These are phyloP conservation scores for Lachancea dasiensis DNA, from an alignment of 805 yeast species.

Conservation along the genomic window DNA sequence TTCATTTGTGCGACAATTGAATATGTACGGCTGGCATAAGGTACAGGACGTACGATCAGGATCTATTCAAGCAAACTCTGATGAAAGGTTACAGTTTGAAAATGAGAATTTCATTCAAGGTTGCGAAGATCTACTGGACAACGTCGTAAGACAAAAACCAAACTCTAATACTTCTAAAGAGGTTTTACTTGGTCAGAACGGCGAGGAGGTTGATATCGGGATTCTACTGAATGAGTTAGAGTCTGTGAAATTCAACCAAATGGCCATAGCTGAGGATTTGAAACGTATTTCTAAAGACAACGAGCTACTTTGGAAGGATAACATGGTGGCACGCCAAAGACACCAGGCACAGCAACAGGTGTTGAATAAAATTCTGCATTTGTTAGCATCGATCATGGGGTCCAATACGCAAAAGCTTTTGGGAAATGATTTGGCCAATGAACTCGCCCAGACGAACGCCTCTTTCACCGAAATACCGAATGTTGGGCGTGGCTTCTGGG, in stretches of 20 bases:
- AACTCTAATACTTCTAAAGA: conserved; percentile 18
- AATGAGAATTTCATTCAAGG: conserved; percentile 73
- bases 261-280: conserved; percentile 77
- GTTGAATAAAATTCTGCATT: conserved; percentile 78
- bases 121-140: conserved; percentile 77
- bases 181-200: conserved; percentile 18
- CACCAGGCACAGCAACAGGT: conserved; percentile 83
- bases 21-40: conserved; percentile 99
- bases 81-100: conserved; percentile 85
- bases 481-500: conserved; percentile 4
- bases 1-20: conserved; percentile 89
- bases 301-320: conserved; percentile 87
- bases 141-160: conserved; percentile 70
- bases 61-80: conserved; percentile 50
- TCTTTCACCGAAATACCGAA: conserved; percentile 1
- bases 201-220: conserved; percentile 12
- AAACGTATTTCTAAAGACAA: conserved; percentile 80
- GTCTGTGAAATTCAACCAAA: conserved; percentile 67
- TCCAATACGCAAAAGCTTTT: conserved; percentile 11
- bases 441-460: conserved; percentile 10
- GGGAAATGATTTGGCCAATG: conserved; percentile 12
- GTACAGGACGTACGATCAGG: conserved; percentile 88
- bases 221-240: conserved; percentile 64
- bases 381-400: conserved; percentile 61
- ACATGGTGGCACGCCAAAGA: conserved; percentile 74